Conservation (phyloP, 2,329 filamentous ascomycete genomes). For the Pseudogymnoascus sp. region DNA sequence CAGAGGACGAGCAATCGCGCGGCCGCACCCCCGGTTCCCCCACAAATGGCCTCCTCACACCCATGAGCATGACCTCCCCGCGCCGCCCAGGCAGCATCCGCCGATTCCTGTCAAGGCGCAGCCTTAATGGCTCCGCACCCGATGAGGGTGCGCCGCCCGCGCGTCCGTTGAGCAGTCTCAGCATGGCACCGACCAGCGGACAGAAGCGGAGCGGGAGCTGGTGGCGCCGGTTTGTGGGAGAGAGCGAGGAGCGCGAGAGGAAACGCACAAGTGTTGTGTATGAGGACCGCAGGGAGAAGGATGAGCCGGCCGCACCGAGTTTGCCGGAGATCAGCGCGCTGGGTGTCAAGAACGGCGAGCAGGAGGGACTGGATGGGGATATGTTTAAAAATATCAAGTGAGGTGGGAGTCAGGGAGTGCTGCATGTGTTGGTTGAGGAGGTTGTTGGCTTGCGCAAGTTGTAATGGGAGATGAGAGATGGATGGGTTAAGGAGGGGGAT, state of each 20-base stretch:
- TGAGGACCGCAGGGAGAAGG: constrained; percentile 15
- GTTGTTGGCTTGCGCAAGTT: not conserved
- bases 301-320: constrained; percentile 26
- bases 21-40: not conserved
- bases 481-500: not conserved
- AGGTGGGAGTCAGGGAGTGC: constrained; percentile 10
- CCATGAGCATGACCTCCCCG: constrained; percentile 23
- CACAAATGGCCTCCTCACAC: constrained; percentile 12
- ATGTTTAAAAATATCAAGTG: constrained; percentile 31
- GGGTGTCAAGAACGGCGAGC: constrained; percentile 24
- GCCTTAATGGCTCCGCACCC: constrained; percentile 20
- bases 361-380: constrained; percentile 26
- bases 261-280: constrained; percentile 23
- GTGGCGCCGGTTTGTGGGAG: constrained; percentile 22
- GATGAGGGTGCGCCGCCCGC: constrained; percentile 20
- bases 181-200: constrained; percentile 16
- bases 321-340: constrained; percentile 27
- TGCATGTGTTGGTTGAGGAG: not conserved
- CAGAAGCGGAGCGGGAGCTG: constrained; percentile 25
- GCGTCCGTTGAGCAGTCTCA: constrained; percentile 21
- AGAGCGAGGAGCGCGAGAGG: constrained; percentile 12
- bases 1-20: not conserved
- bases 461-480: not conserved
- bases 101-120: constrained; percentile 29
- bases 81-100: constrained; percentile 30